A percentile compares a stretch with the other conserved stretches of the same genome.
phyloP scores from a whole-genome alignment of 371 early-diverging fungal genomes.

The Mycotypha africana region DNA sequence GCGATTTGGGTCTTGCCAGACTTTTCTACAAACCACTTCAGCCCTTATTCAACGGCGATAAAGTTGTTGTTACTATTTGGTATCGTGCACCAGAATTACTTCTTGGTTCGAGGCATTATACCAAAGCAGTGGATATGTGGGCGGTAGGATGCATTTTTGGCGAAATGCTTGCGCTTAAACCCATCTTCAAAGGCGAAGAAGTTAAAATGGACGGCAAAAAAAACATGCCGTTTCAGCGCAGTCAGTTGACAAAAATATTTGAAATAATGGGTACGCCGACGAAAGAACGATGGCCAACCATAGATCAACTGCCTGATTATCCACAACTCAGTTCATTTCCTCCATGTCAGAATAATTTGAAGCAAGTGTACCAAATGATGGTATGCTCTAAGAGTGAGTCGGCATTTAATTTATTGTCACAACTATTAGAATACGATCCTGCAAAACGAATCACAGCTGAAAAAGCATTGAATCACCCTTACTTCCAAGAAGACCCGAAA shows the following conservation, averaged over 20 bases:
- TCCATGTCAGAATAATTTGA: constrained; percentile 39
- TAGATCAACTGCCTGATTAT: constrained; percentile 74
- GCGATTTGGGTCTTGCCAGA: constrained; percentile 90
- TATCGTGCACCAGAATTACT: constrained; percentile 96
- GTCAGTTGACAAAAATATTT: constrained; percentile 86
- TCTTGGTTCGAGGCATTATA: constrained; percentile 88
- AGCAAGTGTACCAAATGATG: constrained; percentile 40
- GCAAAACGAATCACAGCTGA: constrained; percentile 83
- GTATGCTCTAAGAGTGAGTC: constrained; percentile 52
- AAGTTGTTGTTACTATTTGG: constrained; percentile 97
- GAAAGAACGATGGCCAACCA: constrained; percentile 72
- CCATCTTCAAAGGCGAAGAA: constrained; percentile 95
- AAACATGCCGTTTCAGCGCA: constrained; percentile 85
- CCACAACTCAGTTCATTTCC: constrained; percentile 48
- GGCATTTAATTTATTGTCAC: constrained; percentile 70
- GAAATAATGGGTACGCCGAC: constrained; percentile 88
- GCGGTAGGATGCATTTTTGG: constrained; percentile 95
- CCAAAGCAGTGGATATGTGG: constrained; percentile 94
- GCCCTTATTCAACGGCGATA: constrained; percentile 83
- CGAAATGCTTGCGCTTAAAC: constrained; percentile 81
- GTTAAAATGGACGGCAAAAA: constrained; percentile 87
- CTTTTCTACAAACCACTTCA: constrained; percentile 77
- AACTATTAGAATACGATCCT: constrained; percentile 92
- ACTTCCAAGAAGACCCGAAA: constrained; percentile 88
- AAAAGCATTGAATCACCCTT: constrained; percentile 83